Conservation (phyloP, 2,329 filamentous ascomycete genomes). For the Kalaharituber pfeilii region DNA sequence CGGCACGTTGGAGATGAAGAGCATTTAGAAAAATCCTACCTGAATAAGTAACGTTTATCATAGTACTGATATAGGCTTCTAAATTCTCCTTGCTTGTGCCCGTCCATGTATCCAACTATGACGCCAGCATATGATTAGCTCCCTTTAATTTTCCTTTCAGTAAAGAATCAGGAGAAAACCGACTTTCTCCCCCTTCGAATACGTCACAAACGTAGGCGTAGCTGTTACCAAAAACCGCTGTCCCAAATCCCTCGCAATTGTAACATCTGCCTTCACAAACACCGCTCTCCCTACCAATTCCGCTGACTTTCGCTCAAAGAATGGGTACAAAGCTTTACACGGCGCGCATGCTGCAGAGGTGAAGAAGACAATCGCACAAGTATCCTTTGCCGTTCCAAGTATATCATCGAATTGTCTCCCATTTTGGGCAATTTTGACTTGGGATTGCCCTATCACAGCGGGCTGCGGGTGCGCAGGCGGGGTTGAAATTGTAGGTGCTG, state of each 20-base stretch:
- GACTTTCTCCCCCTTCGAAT: constrained; percentile 55
- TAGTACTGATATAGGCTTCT: constrained; percentile 51
- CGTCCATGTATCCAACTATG: neutral
- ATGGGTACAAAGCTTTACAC: constrained; percentile 66
- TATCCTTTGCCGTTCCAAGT: constrained; percentile 41
- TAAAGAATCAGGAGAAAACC: constrained; percentile 47
- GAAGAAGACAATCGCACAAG: constrained; percentile 76
- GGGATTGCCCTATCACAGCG: constrained; percentile 5
- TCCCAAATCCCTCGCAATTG: constrained; percentile 45
- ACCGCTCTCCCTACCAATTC: constrained; percentile 50
- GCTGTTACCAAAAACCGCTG: constrained; percentile 50
- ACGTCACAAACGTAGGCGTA: constrained; percentile 81
- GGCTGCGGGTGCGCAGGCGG: constrained; percentile 4
- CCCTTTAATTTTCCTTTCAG: neutral
- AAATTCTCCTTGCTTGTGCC: constrained; percentile 55
- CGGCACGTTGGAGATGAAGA: too few species aligned
- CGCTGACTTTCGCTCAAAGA: constrained; percentile 62
- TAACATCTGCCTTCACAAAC: constrained; percentile 71
- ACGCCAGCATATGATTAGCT: neutral
- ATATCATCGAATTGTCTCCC: constrained; percentile 43
- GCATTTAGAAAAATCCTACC: constrained; percentile 4
- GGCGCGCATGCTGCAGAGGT: constrained; percentile 74
- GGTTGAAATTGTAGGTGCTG: constrained; percentile 15
- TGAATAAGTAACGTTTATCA: constrained; percentile 33
- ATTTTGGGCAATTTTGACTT: constrained; percentile 35